Percentiles rank a stretch among this genome's conserved stretches.
Evolutionary conservation across 1,139 yeast genomes (phyloP).

Genomic region (Taiozyma sp.): DNA sequence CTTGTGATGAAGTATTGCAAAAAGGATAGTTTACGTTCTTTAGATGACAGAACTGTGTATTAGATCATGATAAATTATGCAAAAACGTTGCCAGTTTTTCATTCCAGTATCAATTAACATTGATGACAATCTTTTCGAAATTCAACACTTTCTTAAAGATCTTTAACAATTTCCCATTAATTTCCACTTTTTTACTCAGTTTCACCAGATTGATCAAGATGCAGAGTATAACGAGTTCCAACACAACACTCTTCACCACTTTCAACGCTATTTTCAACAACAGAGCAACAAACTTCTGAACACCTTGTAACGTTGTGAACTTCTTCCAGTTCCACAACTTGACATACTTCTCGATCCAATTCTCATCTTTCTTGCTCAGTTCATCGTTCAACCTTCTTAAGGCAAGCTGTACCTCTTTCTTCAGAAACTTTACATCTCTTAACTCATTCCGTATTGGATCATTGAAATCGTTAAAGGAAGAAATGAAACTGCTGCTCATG

Average conservation of each 20-base stretch:
- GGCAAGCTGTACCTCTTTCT: slow-evolving; percentile 19
- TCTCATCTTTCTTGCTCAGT: slow-evolving; percentile 1
- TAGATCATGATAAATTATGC: no score
- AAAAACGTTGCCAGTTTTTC: background rate
- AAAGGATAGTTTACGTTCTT: no score
- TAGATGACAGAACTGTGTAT: no score
- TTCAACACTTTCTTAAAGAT: slow-evolving; percentile 15
- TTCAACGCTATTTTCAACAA: slow-evolving; percentile 6
- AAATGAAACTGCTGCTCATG: background rate
- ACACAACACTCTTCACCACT: slow-evolving; percentile 12
- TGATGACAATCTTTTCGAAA: slow-evolving; percentile 17
- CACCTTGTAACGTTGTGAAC: slow-evolving; percentile 2
- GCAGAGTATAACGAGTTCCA: slow-evolving; percentile 15
- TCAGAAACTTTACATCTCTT: slow-evolving; percentile 17
- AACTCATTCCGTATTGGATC: slow-evolving; percentile 9
- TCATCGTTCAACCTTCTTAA: slow-evolving; percentile 18
- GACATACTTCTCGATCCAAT: background rate
- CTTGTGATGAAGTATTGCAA: background rate
- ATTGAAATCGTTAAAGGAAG: background rate
- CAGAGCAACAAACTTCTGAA: slow-evolving; percentile 6
- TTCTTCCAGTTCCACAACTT: slow-evolving; percentile 7
- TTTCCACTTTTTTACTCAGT: slow-evolving; percentile 16
- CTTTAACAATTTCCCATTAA: slow-evolving; percentile 6
- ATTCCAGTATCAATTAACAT: slow-evolving; percentile 11
- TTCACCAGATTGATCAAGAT: slow-evolving; percentile 18